phyloP scores from a whole-genome alignment of 1,284 basidiomycete genomes.

The Mycena citricolor region DNA sequence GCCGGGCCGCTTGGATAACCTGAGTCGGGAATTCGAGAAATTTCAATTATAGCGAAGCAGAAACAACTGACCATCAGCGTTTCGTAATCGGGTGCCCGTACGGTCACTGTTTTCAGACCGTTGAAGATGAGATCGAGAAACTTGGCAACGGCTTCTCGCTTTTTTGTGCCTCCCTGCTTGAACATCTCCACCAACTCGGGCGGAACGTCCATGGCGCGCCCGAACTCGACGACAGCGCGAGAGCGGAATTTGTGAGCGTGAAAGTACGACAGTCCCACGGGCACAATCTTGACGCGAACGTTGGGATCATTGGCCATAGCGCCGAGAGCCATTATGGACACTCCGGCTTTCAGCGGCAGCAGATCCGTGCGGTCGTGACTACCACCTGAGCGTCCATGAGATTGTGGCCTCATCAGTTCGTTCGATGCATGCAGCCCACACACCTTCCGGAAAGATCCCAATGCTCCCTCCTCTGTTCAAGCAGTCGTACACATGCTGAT shows the following conservation, averaged over 20 bases:
- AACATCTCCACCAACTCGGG: constrained; percentile 86
- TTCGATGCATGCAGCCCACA: constrained; percentile 19
- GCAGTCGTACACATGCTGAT: constrained; percentile 88
- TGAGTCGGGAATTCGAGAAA: constrained; percentile 30
- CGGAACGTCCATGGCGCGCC: constrained; percentile 88
- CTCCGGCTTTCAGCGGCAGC: constrained; percentile 92
- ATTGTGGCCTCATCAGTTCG: not conserved
- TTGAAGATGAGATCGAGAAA: constrained; percentile 94
- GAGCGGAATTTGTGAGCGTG: constrained; percentile 95
- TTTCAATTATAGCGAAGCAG: not conserved
- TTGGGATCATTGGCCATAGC: constrained; percentile 92
- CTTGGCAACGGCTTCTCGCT: constrained; percentile 88
- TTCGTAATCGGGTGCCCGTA: constrained; percentile 96
- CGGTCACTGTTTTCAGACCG: constrained; percentile 95
- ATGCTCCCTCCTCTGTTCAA: constrained; percentile 88
- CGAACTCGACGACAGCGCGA: constrained; percentile 96
- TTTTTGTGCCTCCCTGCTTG: constrained; percentile 85
- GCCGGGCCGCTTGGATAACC: constrained; percentile 94
- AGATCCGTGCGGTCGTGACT: constrained; percentile 96
- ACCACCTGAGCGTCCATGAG: constrained; percentile 60
- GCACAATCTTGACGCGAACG: constrained; percentile 88
- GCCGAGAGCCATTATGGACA: constrained; percentile 96
- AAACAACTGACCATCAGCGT: constrained; percentile 82
- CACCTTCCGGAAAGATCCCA: constrained; percentile 96
- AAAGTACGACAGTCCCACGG: constrained; percentile 94